Base-by-base conservation (phyloP, 768 basidiomycete species). In the Phylloporus rhodoxanthus region DNA sequence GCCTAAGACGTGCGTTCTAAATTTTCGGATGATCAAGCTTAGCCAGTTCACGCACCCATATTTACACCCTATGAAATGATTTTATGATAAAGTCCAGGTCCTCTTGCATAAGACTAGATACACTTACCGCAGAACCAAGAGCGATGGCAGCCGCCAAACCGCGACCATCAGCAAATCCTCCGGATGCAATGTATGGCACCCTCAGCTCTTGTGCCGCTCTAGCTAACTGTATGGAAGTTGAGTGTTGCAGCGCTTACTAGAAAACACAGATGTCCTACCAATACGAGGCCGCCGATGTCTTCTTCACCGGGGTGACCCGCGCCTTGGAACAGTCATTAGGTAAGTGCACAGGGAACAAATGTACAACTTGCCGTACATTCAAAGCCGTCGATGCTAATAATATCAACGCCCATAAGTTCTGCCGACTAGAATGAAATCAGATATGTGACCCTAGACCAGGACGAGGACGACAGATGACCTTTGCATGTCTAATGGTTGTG, bases 231-330 rank as follows among this genome's bases (percentile, higher is more conserved):
- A 34, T 11, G 53, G 6, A 14, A 41, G 42, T 47, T 25, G 48
- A 15, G 43, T n/a, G 15, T 40, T 42, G 28, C 30, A 30, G 28
- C 20, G 23, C 52, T 30, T 5, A 5, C 34, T 9, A 33, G 26
- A 25, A n/a, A 26, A 34, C 11, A 7, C 11, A 20, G 25, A 15
- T 26, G 3, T 14, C 65, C 41, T 56, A 91, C 91, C 70, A 96
- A 68, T 3, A 96, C 86, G 20, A 95, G 60, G 4, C 87, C 88
- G 3, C 89, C 88, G 20, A 96, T 87, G 62, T 96, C 94, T 37
- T 95, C 89, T 62, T 96, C 94, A 53, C 94, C 94, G 15, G 91
- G 91, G 67, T 93, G 91, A 21, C 93, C 93, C 26, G 91, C 93
- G 62, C 90, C 89, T 91, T 60, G n/a, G 11, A 2, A 42, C 19